Conservation (phyloP, 768 basidiomycete genomes). For the Calocybe indica region DNA sequence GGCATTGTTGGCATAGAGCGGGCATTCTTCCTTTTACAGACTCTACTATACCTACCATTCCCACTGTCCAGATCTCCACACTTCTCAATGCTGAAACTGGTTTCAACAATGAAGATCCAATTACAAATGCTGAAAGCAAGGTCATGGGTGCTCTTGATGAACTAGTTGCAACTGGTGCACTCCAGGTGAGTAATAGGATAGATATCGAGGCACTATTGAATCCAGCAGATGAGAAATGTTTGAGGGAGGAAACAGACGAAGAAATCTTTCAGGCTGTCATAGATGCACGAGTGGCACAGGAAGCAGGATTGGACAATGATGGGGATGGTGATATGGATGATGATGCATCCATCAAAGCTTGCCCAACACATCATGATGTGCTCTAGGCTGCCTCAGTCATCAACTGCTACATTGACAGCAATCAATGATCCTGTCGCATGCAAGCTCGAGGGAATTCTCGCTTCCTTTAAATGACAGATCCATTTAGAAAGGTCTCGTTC, state of each 20-base stretch:
- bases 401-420: neutral
- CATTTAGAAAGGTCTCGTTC: no score
- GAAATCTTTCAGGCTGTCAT: conserved; percentile 14
- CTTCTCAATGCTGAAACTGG: no score
- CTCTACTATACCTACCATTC: no score
- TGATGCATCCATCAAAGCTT: conserved; percentile 24
- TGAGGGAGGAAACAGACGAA: conserved; percentile 16
- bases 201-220: conserved; percentile 21
- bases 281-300: no score
- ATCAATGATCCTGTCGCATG: neutral
- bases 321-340: no score
- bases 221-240: conserved; percentile 19
- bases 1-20: no score
- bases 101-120: no score
- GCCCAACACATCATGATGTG: conserved; percentile 11
- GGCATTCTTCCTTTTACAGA: no score
- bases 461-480: neutral
- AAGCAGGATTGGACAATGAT: no score
- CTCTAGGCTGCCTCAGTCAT: neutral
- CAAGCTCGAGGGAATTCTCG: conserved; percentile 3
- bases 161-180: conserved; percentile 15
- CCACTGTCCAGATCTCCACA: no score
- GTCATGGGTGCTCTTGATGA: conserved; percentile 1
- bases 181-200: conserved; percentile 19
- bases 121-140: neutral